Base-by-base conservation (phyloP, 2,329 filamentous ascomycete genomes). In the Waltergamsia citrina region DNA sequence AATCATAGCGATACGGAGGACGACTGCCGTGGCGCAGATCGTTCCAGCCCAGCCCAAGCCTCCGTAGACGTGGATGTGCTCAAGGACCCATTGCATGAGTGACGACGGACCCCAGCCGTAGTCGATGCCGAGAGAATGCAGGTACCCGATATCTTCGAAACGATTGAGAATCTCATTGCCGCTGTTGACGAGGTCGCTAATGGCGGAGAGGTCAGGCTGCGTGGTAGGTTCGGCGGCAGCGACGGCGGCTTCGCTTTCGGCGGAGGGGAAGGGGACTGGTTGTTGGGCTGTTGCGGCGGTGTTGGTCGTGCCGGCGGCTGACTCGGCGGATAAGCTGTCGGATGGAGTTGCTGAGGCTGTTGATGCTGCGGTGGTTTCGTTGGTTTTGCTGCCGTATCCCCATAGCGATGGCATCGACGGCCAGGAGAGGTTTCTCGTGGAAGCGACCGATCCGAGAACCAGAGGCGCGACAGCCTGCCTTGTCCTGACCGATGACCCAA, bases 31-130 rank as follows among this genome's bases (percentile, higher is more conserved):
- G 5, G 69, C 56, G 29, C 80, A 57, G 46, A 95, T 82, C 39
- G 83, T 75, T 2, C 65, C 78, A 68, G 84, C 87, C 92, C 92
- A 96, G 10, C 86, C 85, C 36, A 85, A 59, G 23, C 81, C 85
- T 2, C 57, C 62, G 46, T 71, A 80, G 40, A 95, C 66, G 59
- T 98, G 86, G 26, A 93, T 53, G 52, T 90, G 78, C 64, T 98
- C 92, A 9, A 96, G 61, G 3, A 74, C 16, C 68, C 71, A 88
- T 60, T 95, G 71, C 56, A 92, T 77, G 12, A 75, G 44, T 4
- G 78, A 62, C 0, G 87, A 85, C 5, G 84, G 75, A 12, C 90
- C 90, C 64, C 67, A 88, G 51, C 90, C 87, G 49, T 81, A 96
- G 48, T 96, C 85, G 16, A 98, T 64, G 4, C 92, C 92, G 9